Evolutionary conservation across 306 rosid genomes (phyloP), one percentile per base, ranked within the genome.

Genomic region (Chamaecrista fasciculata): DNA sequence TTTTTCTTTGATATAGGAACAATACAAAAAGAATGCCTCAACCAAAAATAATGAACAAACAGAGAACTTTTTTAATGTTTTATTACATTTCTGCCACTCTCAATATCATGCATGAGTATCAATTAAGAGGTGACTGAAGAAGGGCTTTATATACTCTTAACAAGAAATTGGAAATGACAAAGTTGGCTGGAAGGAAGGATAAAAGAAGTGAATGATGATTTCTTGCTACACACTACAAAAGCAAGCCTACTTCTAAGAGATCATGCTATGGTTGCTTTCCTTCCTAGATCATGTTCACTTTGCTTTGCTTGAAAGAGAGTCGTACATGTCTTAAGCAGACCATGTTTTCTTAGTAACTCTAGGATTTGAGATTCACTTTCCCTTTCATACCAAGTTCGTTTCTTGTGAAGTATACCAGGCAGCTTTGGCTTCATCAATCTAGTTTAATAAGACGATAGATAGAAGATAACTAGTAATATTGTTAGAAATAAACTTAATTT

Each of bases 221-320:
- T 33, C 76, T 43, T 68, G 61, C 76, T 63, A 4, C 11, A 6
- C 33, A 66, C 33, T 47, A 6, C 20, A 39, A 11, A 37, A 21
- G 48, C 3, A 62, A 11, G 33, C 15, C 24, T 36, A 19, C 43
- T 11, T 48, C 31, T 46, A 18, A 24, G 11, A 16, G 11, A 16
- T 25, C 31, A 66, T 28, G 24, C 26, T 28, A 29, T 44, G 24
- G n/a, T 26, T 39, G 52, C 48, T 0, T 40, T 10, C 9, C 16
- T 23, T 71, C 21, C 7, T 66, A 3, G 5, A 5, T 26, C 46
- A 39, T 62, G 21, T 42, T n/a, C 29, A 16, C 29, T 61, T 60
- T 43, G 51, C 66, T 72, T 78, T 73, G 26, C 70, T 56, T 79
- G 50, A 3, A 59, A 78, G 83, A 52, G 29, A 49, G 46, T n/a